phyloP scores from a whole-genome alignment of 495 filamentous ascomycete species.

The Thermochaetoides thermophila region DNA sequence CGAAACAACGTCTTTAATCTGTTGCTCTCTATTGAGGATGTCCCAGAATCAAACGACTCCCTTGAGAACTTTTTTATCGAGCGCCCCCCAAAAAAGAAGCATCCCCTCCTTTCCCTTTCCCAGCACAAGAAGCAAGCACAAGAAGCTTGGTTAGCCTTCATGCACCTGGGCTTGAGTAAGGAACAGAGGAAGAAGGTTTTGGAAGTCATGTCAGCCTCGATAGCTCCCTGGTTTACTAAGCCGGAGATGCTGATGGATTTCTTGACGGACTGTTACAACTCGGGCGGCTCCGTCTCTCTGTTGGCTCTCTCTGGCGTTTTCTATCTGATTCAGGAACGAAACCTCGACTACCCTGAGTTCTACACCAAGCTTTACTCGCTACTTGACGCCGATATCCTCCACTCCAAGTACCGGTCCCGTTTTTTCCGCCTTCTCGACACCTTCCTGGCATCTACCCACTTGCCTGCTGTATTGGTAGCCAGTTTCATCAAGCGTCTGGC shows the following conservation, averaged over 20 bases:
- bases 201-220: constrained; percentile 52
- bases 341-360: constrained; percentile 92
- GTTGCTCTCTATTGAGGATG: constrained; percentile 47
- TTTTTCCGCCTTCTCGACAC: constrained; percentile 90
- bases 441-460: constrained; percentile 83
- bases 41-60: constrained; percentile 45
- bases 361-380: constrained; percentile 88
- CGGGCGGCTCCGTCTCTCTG: constrained; percentile 71
- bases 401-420: constrained; percentile 82
- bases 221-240: constrained; percentile 76
- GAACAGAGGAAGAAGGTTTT: constrained; percentile 71
- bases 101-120: constrained; percentile 36
- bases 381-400: constrained; percentile 67
- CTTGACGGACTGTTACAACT: constrained; percentile 78
- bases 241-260: constrained; percentile 95
- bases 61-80: constrained; percentile 51
- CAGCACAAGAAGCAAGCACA: constrained; percentile 63
- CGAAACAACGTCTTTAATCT: constrained; percentile 42
- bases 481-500: constrained; percentile 91
- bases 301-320: constrained; percentile 87
- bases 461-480: constrained; percentile 78
- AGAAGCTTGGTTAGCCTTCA: constrained; percentile 67
- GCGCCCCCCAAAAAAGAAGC: constrained; percentile 35
- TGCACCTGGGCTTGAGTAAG: constrained; percentile 48
- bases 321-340: constrained; percentile 82